phyloP scores from a whole-genome alignment of 2,329 filamentous ascomycete species.

The Hansfordia pulvinata region DNA sequence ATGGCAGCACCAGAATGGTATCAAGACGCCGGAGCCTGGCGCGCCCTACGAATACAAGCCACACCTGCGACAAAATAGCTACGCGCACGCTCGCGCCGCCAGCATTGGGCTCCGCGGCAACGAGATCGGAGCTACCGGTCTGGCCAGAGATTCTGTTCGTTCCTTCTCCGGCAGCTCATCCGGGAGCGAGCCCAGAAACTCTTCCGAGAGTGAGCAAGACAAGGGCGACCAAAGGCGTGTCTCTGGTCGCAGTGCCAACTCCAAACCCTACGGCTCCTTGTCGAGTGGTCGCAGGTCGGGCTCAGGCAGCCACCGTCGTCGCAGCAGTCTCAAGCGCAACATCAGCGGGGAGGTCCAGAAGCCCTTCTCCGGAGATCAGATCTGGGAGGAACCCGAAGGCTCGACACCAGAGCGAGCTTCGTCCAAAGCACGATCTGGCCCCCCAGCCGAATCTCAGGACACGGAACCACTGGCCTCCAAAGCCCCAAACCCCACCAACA shows the following conservation, averaged over 20 bases:
- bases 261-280: constrained; percentile 24
- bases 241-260: constrained; percentile 18
- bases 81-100: constrained; percentile 51
- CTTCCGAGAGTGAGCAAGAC: constrained; percentile 15
- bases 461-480: constrained; percentile 32
- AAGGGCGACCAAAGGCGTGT: constrained; percentile 18
- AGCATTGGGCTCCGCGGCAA: constrained; percentile 37
- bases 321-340: constrained; percentile 55
- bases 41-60: constrained; percentile 54
- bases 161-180: constrained; percentile 39
- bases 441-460: constrained; percentile 23
- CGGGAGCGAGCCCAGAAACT: constrained; percentile 27
- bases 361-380: constrained; percentile 63
- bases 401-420: constrained; percentile 15
- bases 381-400: constrained; percentile 78
- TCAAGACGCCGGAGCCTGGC: constrained; percentile 39
- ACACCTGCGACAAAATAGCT: constrained; percentile 58
- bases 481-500: constrained; percentile 50
- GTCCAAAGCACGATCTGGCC: constrained; percentile 9
- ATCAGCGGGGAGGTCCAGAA: constrained; percentile 54
- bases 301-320: constrained; percentile 30
- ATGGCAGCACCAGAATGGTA: constrained; percentile 57
- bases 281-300: constrained; percentile 20
- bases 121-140: constrained; percentile 30
- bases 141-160: constrained; percentile 28